phyloP scores from a whole-genome alignment of 2,329 filamentous ascomycete genomes.

The Capronia epimyces region DNA sequence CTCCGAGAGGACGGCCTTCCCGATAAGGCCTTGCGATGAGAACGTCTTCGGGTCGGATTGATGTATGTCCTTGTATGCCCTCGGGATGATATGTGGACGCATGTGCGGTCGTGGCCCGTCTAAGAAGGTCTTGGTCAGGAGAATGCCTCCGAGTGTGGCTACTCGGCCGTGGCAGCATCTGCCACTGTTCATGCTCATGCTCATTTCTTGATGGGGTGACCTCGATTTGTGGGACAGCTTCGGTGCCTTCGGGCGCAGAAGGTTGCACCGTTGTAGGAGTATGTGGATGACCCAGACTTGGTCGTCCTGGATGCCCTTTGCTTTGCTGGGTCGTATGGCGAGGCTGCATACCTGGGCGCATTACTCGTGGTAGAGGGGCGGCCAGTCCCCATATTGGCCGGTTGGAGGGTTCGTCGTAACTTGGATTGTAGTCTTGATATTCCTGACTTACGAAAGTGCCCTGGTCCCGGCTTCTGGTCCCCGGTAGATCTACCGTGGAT shows the following conservation, averaged over 20 bases:
- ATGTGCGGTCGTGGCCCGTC: constrained; percentile 12
- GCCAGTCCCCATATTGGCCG: constrained; percentile 14
- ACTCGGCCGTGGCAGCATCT: not conserved
- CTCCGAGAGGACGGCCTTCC: not conserved
- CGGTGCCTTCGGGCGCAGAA: not conserved
- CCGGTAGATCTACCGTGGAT: not conserved
- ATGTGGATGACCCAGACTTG: not conserved
- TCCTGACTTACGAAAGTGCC: constrained; percentile 6
- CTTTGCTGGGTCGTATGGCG: not conserved
- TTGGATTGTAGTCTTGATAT: constrained; percentile 5
- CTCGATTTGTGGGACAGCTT: constrained; percentile 6
- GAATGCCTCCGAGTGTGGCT: not conserved
- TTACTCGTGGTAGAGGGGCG: constrained; percentile 14
- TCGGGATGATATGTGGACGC: constrained; percentile 6
- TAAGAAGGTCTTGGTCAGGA: constrained; percentile 3
- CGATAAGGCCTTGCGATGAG: not conserved
- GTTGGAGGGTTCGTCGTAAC: constrained; percentile 5
- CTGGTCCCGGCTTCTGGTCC: not conserved
- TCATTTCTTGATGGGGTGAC: constrained; percentile 8
- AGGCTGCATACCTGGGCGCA: constrained; percentile 10
- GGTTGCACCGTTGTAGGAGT: constrained; percentile 2
- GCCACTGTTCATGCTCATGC: not conserved
- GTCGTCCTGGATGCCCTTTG: not conserved
- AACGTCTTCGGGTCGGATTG: not conserved
- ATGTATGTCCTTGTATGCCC: not conserved